Percentiles rank a stretch among this genome's conserved stretches.
Evolutionary conservation across 805 yeast species (phyloP).

Genomic region (Nakazawaea populi): DNA sequence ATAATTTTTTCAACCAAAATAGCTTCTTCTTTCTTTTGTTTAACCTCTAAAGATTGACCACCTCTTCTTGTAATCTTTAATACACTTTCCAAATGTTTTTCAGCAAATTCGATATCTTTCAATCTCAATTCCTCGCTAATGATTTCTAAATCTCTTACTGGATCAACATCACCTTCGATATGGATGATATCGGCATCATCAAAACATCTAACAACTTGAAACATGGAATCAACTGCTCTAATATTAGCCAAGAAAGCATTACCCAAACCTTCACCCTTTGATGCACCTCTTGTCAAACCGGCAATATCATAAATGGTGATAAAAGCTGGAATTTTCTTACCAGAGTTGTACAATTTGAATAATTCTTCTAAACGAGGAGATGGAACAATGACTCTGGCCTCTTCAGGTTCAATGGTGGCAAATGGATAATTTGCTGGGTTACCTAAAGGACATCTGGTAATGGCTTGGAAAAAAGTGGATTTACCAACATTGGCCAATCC

Average conservation of each 20-base stretch:
- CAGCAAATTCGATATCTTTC: constrained; percentile 68
- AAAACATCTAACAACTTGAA: constrained; percentile 64
- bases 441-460: constrained; percentile 56
- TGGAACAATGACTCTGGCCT: constrained; percentile 50
- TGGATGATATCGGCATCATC: constrained; percentile 62
- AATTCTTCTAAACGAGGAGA: constrained; percentile 44
- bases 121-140: constrained; percentile 60
- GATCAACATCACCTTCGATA: constrained; percentile 58
- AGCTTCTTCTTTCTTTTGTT: constrained; percentile 58
- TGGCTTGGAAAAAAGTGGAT: constrained; percentile 53
- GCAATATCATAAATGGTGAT: constrained; percentile 64
- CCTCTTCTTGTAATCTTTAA: constrained; percentile 56
- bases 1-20: constrained; percentile 48
- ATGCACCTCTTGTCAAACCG: constrained; percentile 61
- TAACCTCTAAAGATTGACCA: constrained; percentile 59
- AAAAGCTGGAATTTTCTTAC: constrained; percentile 45
- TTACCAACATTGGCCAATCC: constrained; percentile 67
- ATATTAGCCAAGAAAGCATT: constrained; percentile 66
- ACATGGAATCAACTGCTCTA: constrained; percentile 65
- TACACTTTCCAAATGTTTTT: constrained; percentile 57
- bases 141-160: constrained; percentile 56
- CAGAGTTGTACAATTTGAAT: constrained; percentile 40
- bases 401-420: constrained; percentile 73
- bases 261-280: constrained; percentile 67
- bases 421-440: constrained; percentile 69